Base-by-base conservation (phyloP, 768 basidiomycete species). In the Termitomyces sp. region DNA sequence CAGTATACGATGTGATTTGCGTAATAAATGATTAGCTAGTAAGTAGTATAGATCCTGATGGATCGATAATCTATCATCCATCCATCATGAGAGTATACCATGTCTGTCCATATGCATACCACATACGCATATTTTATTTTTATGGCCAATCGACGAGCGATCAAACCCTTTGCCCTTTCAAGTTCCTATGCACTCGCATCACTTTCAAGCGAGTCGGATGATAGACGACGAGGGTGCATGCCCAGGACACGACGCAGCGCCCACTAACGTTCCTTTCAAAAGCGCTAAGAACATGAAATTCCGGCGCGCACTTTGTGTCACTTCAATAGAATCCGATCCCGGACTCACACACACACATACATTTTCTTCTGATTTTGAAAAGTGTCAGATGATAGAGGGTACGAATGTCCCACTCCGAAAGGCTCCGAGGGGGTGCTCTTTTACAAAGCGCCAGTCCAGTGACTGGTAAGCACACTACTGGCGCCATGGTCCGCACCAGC, bases 31-130 rank as follows among this genome's bases (percentile, higher is more conserved):
- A 54, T 54, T 29, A 40, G 7, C 12, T 42, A 42, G 5, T 38
- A 36, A 20, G n/a, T 17, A n/a, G 20, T 25, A 25, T 25, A 25
- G 14, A 40, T 29, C 20, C 11, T 10, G 37, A 37, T 40, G 4
- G 20, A 54, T 40, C 38, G 53, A 54, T 54, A 54, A 54, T 54
- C 53, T 54, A 29, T 4, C 38, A 52, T 52, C 51, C 51, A 52
- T 51, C 32, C n/a, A 48, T 48, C 11, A 49, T 49, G 15, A 42
- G 40, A 17, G 5, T 1, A 6, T 25, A 25, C 43, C 46, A 46
- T 10, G 15, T 42, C 40, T 42, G 17, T 43, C 43, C 3, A 49
- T 15, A 51, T 11, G 32, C 17, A 32, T 9, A 32, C 20, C 37
- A 20, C 36, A 37, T 20, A 42, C 12, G 40, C 15, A 11, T 42